Evolutionary conservation across 805 yeast species (phyloP).

Genomic region (Candida qinlingensis): DNA sequence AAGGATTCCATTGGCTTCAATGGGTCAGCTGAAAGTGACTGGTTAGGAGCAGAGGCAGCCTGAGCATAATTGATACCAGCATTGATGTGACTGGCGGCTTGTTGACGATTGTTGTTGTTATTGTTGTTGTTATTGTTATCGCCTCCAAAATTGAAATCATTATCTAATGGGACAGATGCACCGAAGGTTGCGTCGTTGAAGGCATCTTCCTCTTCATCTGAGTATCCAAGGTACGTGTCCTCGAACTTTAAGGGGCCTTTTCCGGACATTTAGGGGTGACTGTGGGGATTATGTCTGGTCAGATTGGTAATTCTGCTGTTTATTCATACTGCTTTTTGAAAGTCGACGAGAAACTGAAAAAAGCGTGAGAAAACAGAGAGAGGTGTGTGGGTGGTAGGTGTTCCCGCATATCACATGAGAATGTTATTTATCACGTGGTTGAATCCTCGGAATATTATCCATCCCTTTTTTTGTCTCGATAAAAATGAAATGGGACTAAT

Average conservation of each 20-base stretch:
- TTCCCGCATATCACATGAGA: too few species aligned
- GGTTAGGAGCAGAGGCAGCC: slow-evolving; percentile 29
- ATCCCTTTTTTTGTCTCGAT: slow-evolving; percentile 3
- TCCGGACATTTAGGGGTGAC: slow-evolving; percentile 1
- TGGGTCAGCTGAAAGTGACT: slow-evolving; percentile 30
- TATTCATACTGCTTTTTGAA: too few species aligned
- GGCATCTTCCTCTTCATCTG: slow-evolving; percentile 74
- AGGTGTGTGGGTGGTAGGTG: slow-evolving; percentile 1
- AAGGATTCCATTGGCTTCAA: slow-evolving; percentile 68
- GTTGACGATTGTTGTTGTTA: slow-evolving; percentile 1
- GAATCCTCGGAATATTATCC: not conserved
- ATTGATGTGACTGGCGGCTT: slow-evolving; percentile 23
- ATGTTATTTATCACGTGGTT: not conserved
- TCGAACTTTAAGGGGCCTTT: slow-evolving; percentile 59
- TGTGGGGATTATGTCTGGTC: not conserved
- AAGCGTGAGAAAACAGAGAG: too few species aligned
- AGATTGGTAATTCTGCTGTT: too few species aligned
- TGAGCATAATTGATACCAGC: slow-evolving; percentile 35
- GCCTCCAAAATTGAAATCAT: slow-evolving; percentile 61
- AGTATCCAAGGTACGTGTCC: slow-evolving; percentile 72
- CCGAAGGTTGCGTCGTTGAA: slow-evolving; percentile 81
- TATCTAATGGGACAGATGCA: slow-evolving; percentile 42
- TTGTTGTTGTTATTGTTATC: slow-evolving; percentile 1
- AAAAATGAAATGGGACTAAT: slow-evolving; percentile 4
- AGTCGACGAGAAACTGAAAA: too few species aligned